Evolutionary conservation across 2,329 filamentous ascomycete genomes (phyloP), one percentile per base, ranked within the genome.

Genomic region (Paramyrothecium roridum): DNA sequence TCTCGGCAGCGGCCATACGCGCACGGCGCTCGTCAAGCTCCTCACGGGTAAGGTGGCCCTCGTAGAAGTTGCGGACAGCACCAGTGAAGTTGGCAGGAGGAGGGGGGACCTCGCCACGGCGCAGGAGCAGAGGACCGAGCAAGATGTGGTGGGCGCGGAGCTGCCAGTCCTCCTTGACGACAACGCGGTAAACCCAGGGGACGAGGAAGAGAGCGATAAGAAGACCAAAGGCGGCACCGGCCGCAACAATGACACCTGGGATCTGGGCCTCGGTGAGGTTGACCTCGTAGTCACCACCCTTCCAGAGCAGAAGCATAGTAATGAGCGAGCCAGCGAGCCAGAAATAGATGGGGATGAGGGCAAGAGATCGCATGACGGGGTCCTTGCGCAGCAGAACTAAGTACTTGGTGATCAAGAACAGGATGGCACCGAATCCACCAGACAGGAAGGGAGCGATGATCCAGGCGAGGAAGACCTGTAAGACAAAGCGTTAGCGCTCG

Each of bases 151-250:
- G 86, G 67, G 75, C 69, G 59, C 78, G 78, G 56, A 89, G 71
- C 63, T 82, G 70, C 80, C 83, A 81, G 71, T 89, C 84, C 59
- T 86, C 76, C 69, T 79, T 71, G 68, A 87, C 70, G 61, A 89
- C 74, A 48, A 80, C 75, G 54, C 80, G 77, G 67, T 85, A 80
- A 56, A 87, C 65, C 73, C 80, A 87, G 3, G 84, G 83, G 19
- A 85, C 74, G 56, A 87, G 77, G 68, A 84, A 84, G 57, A 80
- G 55, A 54, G 65, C 66, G 56, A 82, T 69, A 13, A 87, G 62
- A 4, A 80, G 59, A n/a, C 13, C 20, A 13, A 48, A 48, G 11
- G 58, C 81, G 20, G 73, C 76, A 56, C 80, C 80, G 21, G 78
- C 72, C 45, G 78, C 81, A 34, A 86, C 68, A 30, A 84, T 83